Evolutionary conservation across 2,329 filamentous ascomycete genomes (phyloP), one percentile per base, ranked within the genome.

Genomic region (Aureobasidium pullulans): DNA sequence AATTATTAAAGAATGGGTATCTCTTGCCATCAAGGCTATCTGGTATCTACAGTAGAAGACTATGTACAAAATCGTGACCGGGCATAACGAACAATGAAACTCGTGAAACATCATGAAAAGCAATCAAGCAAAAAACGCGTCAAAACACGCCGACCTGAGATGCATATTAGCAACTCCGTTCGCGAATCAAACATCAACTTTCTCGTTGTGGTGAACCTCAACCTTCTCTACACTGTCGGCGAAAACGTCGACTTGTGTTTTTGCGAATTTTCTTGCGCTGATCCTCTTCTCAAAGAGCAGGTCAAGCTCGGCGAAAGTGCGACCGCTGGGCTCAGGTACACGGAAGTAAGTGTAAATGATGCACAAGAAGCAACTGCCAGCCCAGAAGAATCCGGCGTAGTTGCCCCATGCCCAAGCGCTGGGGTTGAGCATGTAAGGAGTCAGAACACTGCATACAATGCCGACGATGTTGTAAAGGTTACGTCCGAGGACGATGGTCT

Each of bases 381-480:
- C 86, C 88, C 90, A 90, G 78, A 95, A 95, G 76, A 96, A 95
- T 31, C 91, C 90, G 0, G 90, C 83, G 67, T 83, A 94, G 75
- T 94, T 94, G 62, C 84, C 80, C 91, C 90, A 96, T 73, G 95
- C 78, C 91, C 92, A 96, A 0, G 84, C 87, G 1, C 79, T 81
- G 0, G 91, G 90, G 75, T 96, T 96, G 43, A 96, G 81, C 91
- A 96, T 96, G 75, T 95, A 96, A 0, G 91, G 91, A 0, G 90
- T 95, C 42, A 96, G 74, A 4, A 96, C 87, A 53, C 84, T 86
- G 69, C 85, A 89, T 66, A 96, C 75, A 65, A 96, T 96, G 63
- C 83, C 87, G 44, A 92, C 88, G 53, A 96, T 77, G 68, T 94
- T 92, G 78, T 77, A 80, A 11, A 90, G 76, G 66, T 90, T 89